Evolutionary conservation across 768 basidiomycete species (phyloP).

Genomic region (Russula abietina): DNA sequence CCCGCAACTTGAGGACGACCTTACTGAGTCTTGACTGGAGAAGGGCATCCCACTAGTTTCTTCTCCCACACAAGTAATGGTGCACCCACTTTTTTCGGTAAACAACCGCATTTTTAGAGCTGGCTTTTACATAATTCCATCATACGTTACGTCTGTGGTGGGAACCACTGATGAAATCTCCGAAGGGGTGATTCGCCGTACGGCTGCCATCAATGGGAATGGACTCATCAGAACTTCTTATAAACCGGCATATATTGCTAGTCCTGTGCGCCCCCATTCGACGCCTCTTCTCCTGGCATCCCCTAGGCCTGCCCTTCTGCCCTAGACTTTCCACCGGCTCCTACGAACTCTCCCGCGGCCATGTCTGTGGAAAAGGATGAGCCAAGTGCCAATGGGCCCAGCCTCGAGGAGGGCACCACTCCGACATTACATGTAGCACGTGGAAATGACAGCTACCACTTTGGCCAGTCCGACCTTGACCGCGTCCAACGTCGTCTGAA

Average conservation of each 20-base stretch:
- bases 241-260: not conserved
- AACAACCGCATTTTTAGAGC: too few species aligned
- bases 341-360: not conserved
- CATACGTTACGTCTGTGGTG: not conserved
- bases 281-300: not conserved
- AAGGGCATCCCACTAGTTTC: too few species aligned
- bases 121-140: too few species aligned
- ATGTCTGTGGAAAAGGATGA: constrained; percentile 9
- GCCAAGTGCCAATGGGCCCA: not conserved
- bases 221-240: not conserved
- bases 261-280: not conserved
- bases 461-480: constrained; percentile 61
- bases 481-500: constrained; percentile 65
- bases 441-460: constrained; percentile 34
- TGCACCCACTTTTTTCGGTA: too few species aligned
- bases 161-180: not conserved
- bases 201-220: not conserved
- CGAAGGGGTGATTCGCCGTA: too few species aligned
- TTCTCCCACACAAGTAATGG: too few species aligned
- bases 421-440: too few species aligned
- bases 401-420: constrained; percentile 30
- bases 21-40: too few species aligned
- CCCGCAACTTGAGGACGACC: too few species aligned
- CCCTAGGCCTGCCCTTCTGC: not conserved
- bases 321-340: not conserved